Evolutionary conservation across 768 basidiomycete species (phyloP).

Genomic region (Macrolepiota dolichaula): DNA sequence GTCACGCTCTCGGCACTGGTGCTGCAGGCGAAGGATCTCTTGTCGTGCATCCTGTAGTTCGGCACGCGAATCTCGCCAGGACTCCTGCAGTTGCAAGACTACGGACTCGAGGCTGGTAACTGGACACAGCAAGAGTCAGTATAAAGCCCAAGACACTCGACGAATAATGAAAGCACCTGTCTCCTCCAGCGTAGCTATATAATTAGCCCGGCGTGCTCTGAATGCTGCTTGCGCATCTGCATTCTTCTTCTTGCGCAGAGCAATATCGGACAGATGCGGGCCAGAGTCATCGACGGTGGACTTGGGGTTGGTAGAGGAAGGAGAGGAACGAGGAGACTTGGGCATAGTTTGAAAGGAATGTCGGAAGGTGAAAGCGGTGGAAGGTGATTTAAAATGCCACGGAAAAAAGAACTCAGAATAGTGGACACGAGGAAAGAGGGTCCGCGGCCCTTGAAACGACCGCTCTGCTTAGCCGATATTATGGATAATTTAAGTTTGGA

Average conservation of each 20-base stretch:
- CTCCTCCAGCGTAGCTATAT: conserved; percentile 85
- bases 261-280: conserved; percentile 58
- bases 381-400: conserved; percentile 54
- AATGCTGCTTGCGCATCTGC: conserved; percentile 88
- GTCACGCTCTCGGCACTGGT: conserved; percentile 69
- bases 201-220: conserved; percentile 76
- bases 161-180: conserved; percentile 41
- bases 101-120: conserved; percentile 85
- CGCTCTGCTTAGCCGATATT: conserved; percentile 43
- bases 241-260: conserved; percentile 83
- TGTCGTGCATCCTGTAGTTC: conserved; percentile 62
- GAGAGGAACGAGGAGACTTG: conserved; percentile 34
- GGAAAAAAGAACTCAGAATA: conserved; percentile 63
- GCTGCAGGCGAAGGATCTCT: conserved; percentile 61
- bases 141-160: conserved; percentile 3
- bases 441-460: conserved; percentile 49
- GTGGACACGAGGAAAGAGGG: conserved; percentile 62
- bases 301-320: conserved; percentile 25
- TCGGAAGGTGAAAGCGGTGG: conserved; percentile 24
- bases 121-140: conserved; percentile 23
- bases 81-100: conserved; percentile 79
- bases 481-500: conserved; percentile 50
- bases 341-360: conserved; percentile 36
- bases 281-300: conserved; percentile 31
- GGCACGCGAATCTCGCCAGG: conserved; percentile 62